Evolutionary conservation across 1,284 basidiomycete species (phyloP).

Genomic region (Heterobasidion irregulare): DNA sequence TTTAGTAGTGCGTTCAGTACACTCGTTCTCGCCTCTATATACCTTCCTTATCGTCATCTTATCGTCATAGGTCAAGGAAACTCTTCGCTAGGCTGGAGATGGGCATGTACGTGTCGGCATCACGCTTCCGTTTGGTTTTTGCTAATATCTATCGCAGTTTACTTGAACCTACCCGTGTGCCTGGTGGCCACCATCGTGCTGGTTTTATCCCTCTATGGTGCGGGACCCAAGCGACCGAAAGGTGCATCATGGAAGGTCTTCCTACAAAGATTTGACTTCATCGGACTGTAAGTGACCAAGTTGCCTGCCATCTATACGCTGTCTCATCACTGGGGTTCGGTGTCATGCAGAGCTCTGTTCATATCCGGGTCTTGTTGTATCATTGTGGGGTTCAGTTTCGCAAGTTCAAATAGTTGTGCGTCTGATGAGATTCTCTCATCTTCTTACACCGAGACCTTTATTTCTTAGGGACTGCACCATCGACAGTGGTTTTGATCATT

Average conservation of each 20-base stretch:
- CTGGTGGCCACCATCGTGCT: constrained; percentile 50
- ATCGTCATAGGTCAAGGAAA: constrained; percentile 14
- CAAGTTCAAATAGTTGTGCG: constrained; percentile 54
- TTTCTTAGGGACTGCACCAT: constrained; percentile 46
- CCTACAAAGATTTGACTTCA: constrained; percentile 56
- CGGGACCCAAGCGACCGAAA: constrained; percentile 35
- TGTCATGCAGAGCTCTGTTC: constrained; percentile 46
- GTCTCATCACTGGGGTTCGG: constrained; percentile 3
- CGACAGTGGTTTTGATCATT: constrained; percentile 52
- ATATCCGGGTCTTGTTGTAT: constrained; percentile 68
- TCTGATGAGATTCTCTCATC: constrained; percentile 2
- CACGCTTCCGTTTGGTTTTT: background rate
- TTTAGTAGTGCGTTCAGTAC: constrained; percentile 54
- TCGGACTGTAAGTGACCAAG: constrained; percentile 51
- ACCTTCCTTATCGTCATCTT: background rate
- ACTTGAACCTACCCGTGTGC: constrained; percentile 73
- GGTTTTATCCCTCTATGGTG: constrained; percentile 44
- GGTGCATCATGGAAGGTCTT: constrained; percentile 50
- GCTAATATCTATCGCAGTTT: constrained; percentile 37
- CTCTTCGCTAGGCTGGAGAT: constrained; percentile 54
- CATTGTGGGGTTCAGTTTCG: constrained; percentile 71
- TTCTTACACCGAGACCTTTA: constrained; percentile 5
- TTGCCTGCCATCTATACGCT: background rate
- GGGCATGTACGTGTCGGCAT: constrained; percentile 56
- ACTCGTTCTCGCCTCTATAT: background rate